phyloP scores from a whole-genome alignment of 768 basidiomycete genomes.

The Xerocomellus intermedius region DNA sequence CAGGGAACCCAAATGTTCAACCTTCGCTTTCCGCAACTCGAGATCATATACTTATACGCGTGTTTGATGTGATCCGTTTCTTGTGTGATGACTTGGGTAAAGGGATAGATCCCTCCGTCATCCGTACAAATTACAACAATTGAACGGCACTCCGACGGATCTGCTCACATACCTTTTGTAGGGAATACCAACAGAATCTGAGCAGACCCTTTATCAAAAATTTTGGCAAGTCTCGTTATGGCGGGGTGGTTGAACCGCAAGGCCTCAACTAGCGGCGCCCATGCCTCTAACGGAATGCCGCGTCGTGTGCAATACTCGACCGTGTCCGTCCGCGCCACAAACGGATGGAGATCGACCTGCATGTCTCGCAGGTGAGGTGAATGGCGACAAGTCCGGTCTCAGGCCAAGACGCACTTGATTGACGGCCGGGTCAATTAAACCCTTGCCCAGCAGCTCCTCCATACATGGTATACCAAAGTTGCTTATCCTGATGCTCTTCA shows the following conservation, averaged over 20 bases:
- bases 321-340: constrained; percentile 63
- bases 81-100: constrained; percentile 59
- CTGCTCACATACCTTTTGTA: constrained; percentile 60
- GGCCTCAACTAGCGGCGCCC: constrained; percentile 36
- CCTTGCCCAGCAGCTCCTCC: constrained; percentile 47
- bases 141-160: constrained; percentile 1
- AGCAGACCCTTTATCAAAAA: constrained; percentile 56
- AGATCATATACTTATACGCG: constrained; percentile 69
- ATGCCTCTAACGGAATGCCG: constrained; percentile 61
- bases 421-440: constrained; percentile 51
- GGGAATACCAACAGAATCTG: constrained; percentile 55
- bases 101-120: constrained; percentile 44
- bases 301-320: constrained; percentile 54
- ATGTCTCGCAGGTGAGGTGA: constrained; percentile 5
- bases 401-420: constrained; percentile 49
- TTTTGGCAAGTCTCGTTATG: constrained; percentile 46
- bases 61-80: constrained; percentile 55
- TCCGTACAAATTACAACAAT: neutral
- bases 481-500: constrained; percentile 4
- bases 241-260: constrained; percentile 60
- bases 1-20: constrained; percentile 47
- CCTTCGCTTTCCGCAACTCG: constrained; percentile 48
- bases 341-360: constrained; percentile 62
- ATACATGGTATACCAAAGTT: constrained; percentile 40
- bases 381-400: neutral